phyloP scores from a whole-genome alignment of 192 early-diverging fungal genomes.

The Chytriomyces sp. region DNA sequence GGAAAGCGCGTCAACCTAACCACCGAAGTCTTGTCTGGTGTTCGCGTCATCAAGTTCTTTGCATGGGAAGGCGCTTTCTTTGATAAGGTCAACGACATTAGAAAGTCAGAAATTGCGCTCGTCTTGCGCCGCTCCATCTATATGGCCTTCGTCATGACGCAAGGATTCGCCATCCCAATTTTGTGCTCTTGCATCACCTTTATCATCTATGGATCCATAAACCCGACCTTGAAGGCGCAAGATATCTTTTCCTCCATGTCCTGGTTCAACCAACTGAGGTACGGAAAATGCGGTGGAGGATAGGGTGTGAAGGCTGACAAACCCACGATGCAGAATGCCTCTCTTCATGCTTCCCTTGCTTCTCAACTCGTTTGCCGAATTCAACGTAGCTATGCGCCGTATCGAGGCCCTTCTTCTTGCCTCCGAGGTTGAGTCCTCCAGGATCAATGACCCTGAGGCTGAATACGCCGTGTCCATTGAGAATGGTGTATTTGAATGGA shows the following conservation, averaged over 20 bases:
- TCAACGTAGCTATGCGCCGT: conserved; percentile 51
- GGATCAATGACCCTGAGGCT: conserved; percentile 40
- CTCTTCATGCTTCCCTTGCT: conserved; percentile 59
- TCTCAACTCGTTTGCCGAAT: conserved; percentile 50
- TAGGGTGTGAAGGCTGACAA: too few species aligned
- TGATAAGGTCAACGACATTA: conserved; percentile 60
- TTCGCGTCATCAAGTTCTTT: conserved; percentile 79
- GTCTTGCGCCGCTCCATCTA: conserved; percentile 40
- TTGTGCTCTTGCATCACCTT: conserved; percentile 46
- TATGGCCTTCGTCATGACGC: conserved; percentile 45
- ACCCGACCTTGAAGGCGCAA: conserved; percentile 33
- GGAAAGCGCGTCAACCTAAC: conserved; percentile 63
- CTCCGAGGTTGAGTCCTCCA: conserved; percentile 61
- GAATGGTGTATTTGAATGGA: conserved; percentile 69
- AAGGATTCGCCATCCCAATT: conserved; percentile 53
- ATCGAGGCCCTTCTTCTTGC: conserved; percentile 59
- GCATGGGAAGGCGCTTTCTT: conserved; percentile 70
- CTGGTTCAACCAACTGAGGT: conserved; percentile 50
- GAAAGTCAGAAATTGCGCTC: conserved; percentile 47
- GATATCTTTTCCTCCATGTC: conserved; percentile 51
- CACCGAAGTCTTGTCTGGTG: conserved; percentile 68
- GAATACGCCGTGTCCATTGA: conserved; percentile 58
- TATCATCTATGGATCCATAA: conserved; percentile 45
- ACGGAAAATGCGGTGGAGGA: neutral
- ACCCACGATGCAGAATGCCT: conserved; percentile 45